Evolutionary conservation across 139 green algal genomes (phyloP), one percentile per base, ranked within the genome.

Genomic region (Picochlorum costavermella): DNA sequence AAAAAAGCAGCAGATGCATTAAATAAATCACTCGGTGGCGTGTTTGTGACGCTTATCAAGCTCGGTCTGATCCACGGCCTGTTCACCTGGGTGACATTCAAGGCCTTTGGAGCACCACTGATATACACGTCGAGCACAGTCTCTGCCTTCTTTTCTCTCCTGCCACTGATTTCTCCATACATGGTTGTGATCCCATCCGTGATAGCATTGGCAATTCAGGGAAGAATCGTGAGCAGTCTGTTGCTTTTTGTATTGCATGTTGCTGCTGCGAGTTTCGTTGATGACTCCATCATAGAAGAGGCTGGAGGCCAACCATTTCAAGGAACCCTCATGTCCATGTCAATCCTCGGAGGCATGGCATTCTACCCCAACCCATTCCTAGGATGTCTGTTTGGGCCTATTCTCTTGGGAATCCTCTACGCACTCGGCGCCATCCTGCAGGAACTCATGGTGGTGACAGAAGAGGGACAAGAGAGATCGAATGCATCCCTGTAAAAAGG

Each of bases 81-180:
- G 13, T 90, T 89, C 69, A 83, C 71, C 9, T 88, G 83, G 76
- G 49, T 86, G 23, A 79, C 67, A 17, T 75, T 78, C 50, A 53
- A 75, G 2, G 63, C 61, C 6, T 80, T 85, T 40, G 65, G 50
- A 9, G 58, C 76, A 1, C 78, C 78, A 5, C 74, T 88, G 14
- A 73, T 73, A 1, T 83, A 83, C 55, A 65, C 79, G 31, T 62
- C 55, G 12, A 64, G 71, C 1, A 51, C 76, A 5, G 48, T 67
- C 9, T 80, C 70, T 2, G 68, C 71, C 0, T 69, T 75, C 2
- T 74, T 71, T 36, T 76, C 80, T 1, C 64, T 84, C 36, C 67
- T 90, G 70, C 83, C 80, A 0, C 68, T 90, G 20, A 57, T 90
- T 23, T 83, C 82, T 11, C 75, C 73, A 0, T 84, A 72, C 23